Evolutionary conservation across 2,329 filamentous ascomycete species (phyloP).

Genomic region (Diaporthe amygdali): DNA sequence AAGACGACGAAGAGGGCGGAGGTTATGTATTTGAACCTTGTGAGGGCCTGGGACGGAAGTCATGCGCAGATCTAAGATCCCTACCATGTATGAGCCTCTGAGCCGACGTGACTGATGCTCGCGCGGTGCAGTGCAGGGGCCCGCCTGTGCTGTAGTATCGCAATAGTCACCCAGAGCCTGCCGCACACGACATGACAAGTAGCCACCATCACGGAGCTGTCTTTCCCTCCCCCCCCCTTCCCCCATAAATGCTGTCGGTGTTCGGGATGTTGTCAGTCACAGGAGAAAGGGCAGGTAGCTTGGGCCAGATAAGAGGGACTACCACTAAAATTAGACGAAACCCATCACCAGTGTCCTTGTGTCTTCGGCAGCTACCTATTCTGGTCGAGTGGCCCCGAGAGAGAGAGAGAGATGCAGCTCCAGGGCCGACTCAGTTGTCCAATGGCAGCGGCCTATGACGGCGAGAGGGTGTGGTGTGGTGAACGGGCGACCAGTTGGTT

Average conservation of each 20-base stretch:
- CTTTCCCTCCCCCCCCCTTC: neutral
- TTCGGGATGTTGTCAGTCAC: conserved; percentile 7
- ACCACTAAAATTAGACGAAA: conserved; percentile 12
- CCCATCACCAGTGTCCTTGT: neutral
- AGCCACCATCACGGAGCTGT: neutral
- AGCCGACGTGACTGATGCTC: conserved; percentile 1
- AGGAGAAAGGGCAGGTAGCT: neutral
- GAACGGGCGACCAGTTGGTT: neutral
- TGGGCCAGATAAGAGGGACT: conserved; percentile 4
- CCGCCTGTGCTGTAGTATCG: neutral
- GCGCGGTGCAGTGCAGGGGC: neutral
- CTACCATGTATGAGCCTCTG: neutral
- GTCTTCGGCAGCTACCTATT: neutral
- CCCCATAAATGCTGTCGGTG: neutral
- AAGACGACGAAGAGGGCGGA: neutral
- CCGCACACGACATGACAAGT: neutral
- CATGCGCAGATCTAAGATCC: conserved; percentile 1
- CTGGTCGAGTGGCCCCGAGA: neutral
- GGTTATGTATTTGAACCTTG: neutral
- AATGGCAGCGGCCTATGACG: neutral
- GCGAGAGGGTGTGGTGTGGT: neutral
- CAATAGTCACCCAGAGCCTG: neutral
- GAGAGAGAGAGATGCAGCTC: neutral
- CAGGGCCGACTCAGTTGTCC: neutral
- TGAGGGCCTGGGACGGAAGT: neutral